A percentile compares a stretch with the other conserved stretches of the same genome.
Conservation (phyloP, 164 flowering plant genomes). For the Liriodendron chinense region DNA sequence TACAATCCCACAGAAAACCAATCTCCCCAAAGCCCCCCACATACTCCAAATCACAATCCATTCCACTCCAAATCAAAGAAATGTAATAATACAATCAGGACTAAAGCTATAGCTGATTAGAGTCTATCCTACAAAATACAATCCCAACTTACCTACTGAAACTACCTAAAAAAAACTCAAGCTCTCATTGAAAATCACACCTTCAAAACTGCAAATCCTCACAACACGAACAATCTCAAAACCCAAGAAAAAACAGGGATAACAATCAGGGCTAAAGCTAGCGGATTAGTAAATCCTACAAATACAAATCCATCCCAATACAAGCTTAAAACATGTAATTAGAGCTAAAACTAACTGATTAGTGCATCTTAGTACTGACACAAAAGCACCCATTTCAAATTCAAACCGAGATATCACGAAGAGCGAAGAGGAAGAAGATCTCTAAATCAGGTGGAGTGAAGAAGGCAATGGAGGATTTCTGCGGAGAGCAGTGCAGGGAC, state of each 20-base stretch:
- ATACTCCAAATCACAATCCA: not conserved
- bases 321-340: slow-evolving; percentile 5
- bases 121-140: not conserved
- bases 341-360: slow-evolving; percentile 9
- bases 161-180: not conserved
- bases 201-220: slow-evolving; percentile 1
- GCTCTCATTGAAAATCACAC: not conserved
- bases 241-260: not conserved
- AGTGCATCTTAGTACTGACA: not conserved
- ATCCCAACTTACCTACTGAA: not conserved
- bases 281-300: slow-evolving; percentile 10
- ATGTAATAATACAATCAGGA: not conserved
- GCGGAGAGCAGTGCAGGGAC: slow-evolving; percentile 13
- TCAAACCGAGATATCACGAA: slow-evolving; percentile 19
- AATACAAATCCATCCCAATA: not conserved
- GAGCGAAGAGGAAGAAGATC: slow-evolving; percentile 45
- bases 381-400: slow-evolving; percentile 7
- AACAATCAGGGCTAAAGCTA: slow-evolving; percentile 1
- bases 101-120: not conserved
- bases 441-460: slow-evolving; percentile 48
- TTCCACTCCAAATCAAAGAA: not conserved
- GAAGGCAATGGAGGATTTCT: slow-evolving; percentile 26
- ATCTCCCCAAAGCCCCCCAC: not conserved
- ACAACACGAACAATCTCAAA: slow-evolving; percentile 4
- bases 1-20: not conserved